Evolutionary conservation across 257 asterid species (phyloP).

Genomic region (Cruciata laevipes): DNA sequence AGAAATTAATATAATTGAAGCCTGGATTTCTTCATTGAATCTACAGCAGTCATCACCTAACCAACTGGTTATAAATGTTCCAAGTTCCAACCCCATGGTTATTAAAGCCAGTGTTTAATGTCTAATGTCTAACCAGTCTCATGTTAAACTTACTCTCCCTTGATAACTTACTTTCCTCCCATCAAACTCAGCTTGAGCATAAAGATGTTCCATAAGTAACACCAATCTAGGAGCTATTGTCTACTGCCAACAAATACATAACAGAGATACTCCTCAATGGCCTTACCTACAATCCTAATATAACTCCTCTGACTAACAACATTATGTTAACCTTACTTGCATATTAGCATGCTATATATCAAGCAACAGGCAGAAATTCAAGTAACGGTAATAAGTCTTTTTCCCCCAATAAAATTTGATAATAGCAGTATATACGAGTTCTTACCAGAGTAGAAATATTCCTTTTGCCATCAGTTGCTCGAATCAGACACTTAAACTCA

Average conservation of each 20-base stretch:
- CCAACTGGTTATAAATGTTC: too few relatives aligned
- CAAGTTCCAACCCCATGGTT: too few relatives aligned
- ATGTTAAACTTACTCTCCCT: too few relatives aligned
- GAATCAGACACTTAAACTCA: constrained; percentile 63
- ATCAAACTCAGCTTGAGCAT: background rate
- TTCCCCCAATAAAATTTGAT: background rate
- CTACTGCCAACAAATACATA: background rate
- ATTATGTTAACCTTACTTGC: background rate
- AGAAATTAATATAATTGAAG: background rate
- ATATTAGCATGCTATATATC: background rate
- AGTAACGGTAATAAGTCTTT: too few relatives aligned
- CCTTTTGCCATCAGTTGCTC: constrained; percentile 81
- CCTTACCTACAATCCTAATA: background rate
- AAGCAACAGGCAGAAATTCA: too few relatives aligned
- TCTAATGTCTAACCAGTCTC: background rate
- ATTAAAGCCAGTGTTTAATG: background rate
- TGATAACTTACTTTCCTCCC: background rate
- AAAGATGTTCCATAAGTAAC: background rate
- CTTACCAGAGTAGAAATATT: constrained; percentile 62
- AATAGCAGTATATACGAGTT: too few relatives aligned
- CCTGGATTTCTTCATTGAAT: background rate
- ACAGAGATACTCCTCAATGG: background rate
- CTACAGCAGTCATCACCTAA: too few relatives aligned
- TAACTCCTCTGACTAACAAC: background rate
- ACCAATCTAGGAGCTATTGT: background rate